These are phyloP conservation scores for Erigeron canadensis DNA, from an alignment of 129 eudicot genomes.

Conservation along the genomic window DNA sequence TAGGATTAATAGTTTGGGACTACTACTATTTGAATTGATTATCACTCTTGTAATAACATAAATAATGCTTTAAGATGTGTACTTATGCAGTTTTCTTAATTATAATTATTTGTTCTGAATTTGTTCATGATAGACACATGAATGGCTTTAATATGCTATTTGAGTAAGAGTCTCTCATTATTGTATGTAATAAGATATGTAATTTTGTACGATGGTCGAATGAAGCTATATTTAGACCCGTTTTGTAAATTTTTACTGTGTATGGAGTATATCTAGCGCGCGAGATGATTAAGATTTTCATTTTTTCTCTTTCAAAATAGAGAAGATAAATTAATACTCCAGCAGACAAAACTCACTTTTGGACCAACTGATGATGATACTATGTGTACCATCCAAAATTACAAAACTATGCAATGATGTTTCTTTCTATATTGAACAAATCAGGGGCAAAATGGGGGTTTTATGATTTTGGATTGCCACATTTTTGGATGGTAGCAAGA, in stretches of 20 bases:
- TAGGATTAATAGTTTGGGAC: neutral
- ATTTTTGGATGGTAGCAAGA: conserved; percentile 16
- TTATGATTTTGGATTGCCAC: conserved; percentile 6
- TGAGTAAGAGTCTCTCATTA: neutral
- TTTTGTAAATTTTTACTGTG: neutral
- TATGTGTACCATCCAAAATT: conserved; percentile 22
- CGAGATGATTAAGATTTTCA: neutral
- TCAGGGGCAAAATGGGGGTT: conserved; percentile 31
- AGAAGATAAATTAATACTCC: conserved; percentile 48
- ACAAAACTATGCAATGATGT: conserved; percentile 31
- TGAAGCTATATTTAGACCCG: neutral
- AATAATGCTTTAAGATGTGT: neutral
- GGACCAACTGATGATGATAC: conserved; percentile 30
- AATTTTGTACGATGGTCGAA: neutral
- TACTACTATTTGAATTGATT: neutral
- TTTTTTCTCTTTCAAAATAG: neutral
- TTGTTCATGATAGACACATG: too few relatives aligned
- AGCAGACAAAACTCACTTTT: conserved; percentile 35
- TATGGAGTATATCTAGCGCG: neutral
- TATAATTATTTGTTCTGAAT: too few relatives aligned
- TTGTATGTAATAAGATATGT: neutral
- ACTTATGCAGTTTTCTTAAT: neutral
- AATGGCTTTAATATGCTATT: too few relatives aligned
- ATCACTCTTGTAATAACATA: neutral
- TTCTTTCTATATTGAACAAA: conserved; percentile 15